A percentile compares a stretch with the other conserved stretches of the same genome.
Evolutionary conservation across 2,329 filamentous ascomycete species (phyloP).

Genomic region (Septoria linicola): DNA sequence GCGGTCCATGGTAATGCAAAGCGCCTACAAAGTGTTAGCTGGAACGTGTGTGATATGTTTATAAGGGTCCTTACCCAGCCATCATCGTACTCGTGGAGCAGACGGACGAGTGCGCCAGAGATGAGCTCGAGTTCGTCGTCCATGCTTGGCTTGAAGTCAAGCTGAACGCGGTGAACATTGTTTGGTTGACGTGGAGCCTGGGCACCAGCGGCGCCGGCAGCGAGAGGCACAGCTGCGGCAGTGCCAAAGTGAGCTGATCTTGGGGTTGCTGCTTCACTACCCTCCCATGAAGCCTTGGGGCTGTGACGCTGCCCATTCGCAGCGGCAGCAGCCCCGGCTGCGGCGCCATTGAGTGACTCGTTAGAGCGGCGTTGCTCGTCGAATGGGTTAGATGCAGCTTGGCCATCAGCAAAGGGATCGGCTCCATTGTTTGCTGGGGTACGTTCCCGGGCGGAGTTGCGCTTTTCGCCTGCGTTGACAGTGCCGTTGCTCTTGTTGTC

Average conservation of each 20-base stretch:
- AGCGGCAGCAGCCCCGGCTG: conserved; percentile 8
- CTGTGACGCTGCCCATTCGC: conserved; percentile 18
- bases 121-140: conserved; percentile 84
- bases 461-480: conserved; percentile 30
- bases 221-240: conserved; percentile 42
- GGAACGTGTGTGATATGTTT: not conserved
- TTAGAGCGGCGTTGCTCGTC: conserved; percentile 29
- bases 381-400: conserved; percentile 34
- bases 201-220: conserved; percentile 40
- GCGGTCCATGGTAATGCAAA: conserved; percentile 86
- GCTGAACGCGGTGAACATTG: conserved; percentile 86
- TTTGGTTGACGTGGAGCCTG: conserved; percentile 39
- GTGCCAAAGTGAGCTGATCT: conserved; percentile 33
- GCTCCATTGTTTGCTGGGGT: conserved; percentile 34
- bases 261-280: conserved; percentile 26
- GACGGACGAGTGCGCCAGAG: conserved; percentile 78
- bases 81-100: conserved; percentile 96
- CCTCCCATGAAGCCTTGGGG: conserved; percentile 25
- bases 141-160: conserved; percentile 91
- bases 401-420: conserved; percentile 41
- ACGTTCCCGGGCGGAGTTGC: conserved; percentile 43
- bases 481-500: conserved; percentile 43
- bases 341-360: conserved; percentile 16
- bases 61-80: conserved; percentile 73
- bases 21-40: conserved; percentile 59